phyloP scores from a whole-genome alignment of 176 grass and related monocot species.

The Hordeum vulgare region DNA sequence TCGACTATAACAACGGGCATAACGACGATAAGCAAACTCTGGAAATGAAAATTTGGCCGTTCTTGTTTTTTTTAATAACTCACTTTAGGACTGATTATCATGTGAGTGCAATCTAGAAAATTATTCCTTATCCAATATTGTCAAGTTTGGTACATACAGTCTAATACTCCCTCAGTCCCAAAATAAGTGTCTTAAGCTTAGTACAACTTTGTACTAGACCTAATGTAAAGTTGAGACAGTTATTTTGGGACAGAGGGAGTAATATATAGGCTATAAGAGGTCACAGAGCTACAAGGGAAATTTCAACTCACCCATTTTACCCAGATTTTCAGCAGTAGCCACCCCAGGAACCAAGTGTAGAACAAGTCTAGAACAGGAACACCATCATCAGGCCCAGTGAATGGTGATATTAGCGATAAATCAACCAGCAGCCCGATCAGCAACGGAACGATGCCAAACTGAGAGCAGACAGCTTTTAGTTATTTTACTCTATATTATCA shows the following conservation, averaged over 20 bases:
- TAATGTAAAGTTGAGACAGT: too few species aligned
- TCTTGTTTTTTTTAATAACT: too few species aligned
- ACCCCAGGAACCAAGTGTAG: neutral
- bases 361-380: neutral
- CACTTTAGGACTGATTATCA: too few species aligned
- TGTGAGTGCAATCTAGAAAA: too few species aligned
- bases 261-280: neutral
- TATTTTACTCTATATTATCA: neutral
- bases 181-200: too few species aligned
- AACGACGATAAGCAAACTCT: neutral
- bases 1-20: too few species aligned
- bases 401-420: neutral
- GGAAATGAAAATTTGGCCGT: neutral
- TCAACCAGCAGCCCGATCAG: constrained; percentile 19
- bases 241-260: too few species aligned
- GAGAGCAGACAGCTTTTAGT: constrained; percentile 9
- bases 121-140: too few species aligned
- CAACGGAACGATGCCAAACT: constrained; percentile 38
- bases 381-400: neutral
- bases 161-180: too few species aligned
- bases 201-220: too few species aligned
- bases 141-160: neutral
- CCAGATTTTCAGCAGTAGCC: neutral
- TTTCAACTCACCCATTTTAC: neutral
- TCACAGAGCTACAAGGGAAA: neutral